phyloP scores from a whole-genome alignment of 371 early-diverging fungal genomes.

The Mortierella sp. region DNA sequence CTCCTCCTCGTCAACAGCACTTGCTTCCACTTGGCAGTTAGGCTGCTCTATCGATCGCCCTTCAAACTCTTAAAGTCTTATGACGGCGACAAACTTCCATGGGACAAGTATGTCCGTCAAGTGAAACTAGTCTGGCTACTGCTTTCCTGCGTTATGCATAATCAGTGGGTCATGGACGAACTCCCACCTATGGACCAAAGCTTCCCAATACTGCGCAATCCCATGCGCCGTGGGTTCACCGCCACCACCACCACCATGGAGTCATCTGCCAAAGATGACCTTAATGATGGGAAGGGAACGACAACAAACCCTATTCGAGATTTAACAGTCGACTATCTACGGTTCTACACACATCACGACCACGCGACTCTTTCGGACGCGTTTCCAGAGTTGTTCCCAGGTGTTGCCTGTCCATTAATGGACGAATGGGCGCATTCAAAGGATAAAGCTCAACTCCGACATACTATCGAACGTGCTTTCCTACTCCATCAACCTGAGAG shows the following conservation, averaged over 20 bases:
- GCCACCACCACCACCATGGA: no score
- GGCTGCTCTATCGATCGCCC: conserved; percentile 26
- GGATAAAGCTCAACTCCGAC: conserved; percentile 15
- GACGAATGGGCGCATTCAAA: conserved; percentile 27
- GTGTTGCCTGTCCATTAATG: conserved; percentile 16
- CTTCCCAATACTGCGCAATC: conserved; percentile 6
- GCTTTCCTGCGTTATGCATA: conserved; percentile 19
- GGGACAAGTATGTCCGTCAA: conserved; percentile 19
- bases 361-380: conserved; percentile 27
- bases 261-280: not conserved
- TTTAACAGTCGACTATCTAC: conserved; percentile 33
- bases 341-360: conserved; percentile 25
- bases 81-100: conserved; percentile 13
- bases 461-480: conserved; percentile 24
- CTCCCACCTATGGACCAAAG: conserved; percentile 23
- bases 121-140: conserved; percentile 30
- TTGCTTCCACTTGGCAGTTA: conserved; percentile 27
- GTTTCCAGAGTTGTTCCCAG: conserved; percentile 26
- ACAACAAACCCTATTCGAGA: not conserved
- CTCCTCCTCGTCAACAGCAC: conserved; percentile 23
- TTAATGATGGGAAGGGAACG: not conserved
- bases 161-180: conserved; percentile 19
- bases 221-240: not conserved
- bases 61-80: conserved; percentile 16
- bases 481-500: conserved; percentile 22